A percentile compares a stretch with the other conserved stretches of the same genome.
These are phyloP conservation scores for Copromyces sp. DNA, from an alignment of 495 filamentous ascomycete genomes.

Conservation along the genomic window DNA sequence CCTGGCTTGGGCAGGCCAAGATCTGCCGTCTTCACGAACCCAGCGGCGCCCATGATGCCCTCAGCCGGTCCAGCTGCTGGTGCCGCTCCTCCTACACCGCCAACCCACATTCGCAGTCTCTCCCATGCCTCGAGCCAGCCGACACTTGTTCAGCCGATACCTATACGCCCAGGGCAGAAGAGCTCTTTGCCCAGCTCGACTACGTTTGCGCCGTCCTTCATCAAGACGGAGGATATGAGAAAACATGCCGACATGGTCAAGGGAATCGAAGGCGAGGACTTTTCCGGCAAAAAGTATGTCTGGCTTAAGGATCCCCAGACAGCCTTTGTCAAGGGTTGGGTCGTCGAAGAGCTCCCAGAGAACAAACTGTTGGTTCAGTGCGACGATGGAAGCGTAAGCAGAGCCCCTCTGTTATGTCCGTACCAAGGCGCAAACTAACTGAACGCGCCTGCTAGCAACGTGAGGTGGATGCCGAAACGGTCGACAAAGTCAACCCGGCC, in stretches of 20 bases:
- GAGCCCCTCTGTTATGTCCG: not conserved
- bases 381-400: conserved; percentile 80
- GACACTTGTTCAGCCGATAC: conserved; percentile 20
- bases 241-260: conserved; percentile 56
- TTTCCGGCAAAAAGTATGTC: conserved; percentile 97
- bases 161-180: conserved; percentile 26
- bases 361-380: conserved; percentile 73
- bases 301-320: conserved; percentile 81
- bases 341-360: conserved; percentile 67
- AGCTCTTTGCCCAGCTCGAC: conserved; percentile 51
- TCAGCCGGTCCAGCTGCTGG: not conserved
- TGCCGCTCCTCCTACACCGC: conserved; percentile 19
- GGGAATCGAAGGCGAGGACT: conserved; percentile 88
- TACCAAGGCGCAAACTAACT: conserved; percentile 4
- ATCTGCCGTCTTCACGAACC: conserved; percentile 54
- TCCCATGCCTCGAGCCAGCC: conserved; percentile 29
- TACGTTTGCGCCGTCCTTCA: conserved; percentile 93
- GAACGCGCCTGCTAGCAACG: conserved; percentile 54
- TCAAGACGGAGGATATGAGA: conserved; percentile 69
- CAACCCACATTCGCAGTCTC: conserved; percentile 30
- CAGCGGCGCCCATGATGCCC: conserved; percentile 33
- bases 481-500: conserved; percentile 97
- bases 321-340: conserved; percentile 86
- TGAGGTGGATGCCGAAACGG: conserved; percentile 69
- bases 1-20: conserved; percentile 51